Conservation (phyloP, 805 yeast species). For the Schizosaccharomyces octosporus region DNA sequence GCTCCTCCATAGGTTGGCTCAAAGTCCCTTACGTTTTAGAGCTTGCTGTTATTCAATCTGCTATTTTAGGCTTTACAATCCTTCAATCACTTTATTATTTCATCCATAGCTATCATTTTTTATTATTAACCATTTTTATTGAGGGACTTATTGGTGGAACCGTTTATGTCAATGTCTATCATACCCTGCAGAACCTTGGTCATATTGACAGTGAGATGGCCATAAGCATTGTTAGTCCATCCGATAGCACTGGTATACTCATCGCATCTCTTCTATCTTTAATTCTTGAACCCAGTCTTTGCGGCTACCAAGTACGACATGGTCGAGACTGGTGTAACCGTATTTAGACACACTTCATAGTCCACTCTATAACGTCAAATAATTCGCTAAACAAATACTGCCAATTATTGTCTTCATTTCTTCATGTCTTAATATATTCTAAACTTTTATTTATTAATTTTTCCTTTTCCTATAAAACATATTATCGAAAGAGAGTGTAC, state of each 20-base stretch:
- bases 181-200: slow-evolving; percentile 39
- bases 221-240: slow-evolving; percentile 59
- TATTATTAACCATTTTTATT: slow-evolving; percentile 45
- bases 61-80: slow-evolving; percentile 35
- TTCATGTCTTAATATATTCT: too few species aligned
- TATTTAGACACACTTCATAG: not conserved
- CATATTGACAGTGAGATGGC: slow-evolving; percentile 43
- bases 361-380: too few species aligned
- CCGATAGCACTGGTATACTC: slow-evolving; percentile 67
- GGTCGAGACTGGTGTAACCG: slow-evolving; percentile 58
- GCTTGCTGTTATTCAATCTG: slow-evolving; percentile 39
- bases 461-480: too few species aligned
- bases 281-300: slow-evolving; percentile 48
- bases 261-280: slow-evolving; percentile 55
- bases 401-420: too few species aligned
- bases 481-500: too few species aligned
- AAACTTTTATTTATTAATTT: too few species aligned
- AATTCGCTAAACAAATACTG: too few species aligned
- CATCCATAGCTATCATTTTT: slow-evolving; percentile 33
- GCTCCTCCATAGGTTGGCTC: slow-evolving; percentile 52
- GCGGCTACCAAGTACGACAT: slow-evolving; percentile 39
- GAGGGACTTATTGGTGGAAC: slow-evolving; percentile 80
- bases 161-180: slow-evolving; percentile 70
- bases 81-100: slow-evolving; percentile 38
- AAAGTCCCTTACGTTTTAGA: slow-evolving; percentile 34